These are phyloP conservation scores for Aspergillus taichungensis DNA, from an alignment of 495 filamentous ascomycete genomes.

Conservation along the genomic window DNA sequence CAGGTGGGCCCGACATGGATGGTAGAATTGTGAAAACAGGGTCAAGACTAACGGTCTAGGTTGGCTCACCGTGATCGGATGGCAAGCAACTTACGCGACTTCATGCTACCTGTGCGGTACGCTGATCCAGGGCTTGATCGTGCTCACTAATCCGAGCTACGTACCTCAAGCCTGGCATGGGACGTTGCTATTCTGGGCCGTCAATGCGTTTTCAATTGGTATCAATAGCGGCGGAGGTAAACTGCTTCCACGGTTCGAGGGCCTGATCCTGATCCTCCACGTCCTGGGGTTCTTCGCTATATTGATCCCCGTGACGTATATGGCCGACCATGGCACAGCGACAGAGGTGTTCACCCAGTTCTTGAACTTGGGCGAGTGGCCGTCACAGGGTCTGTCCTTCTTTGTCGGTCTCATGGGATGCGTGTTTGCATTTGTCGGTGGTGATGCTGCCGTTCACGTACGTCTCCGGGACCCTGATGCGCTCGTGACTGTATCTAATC, in stretches of 20 bases:
- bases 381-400: slow-evolving; percentile 32
- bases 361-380: slow-evolving; percentile 36
- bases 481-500: no score
- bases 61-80: slow-evolving; percentile 39
- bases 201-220: slow-evolving; percentile 24
- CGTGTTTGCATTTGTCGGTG: slow-evolving; percentile 35
- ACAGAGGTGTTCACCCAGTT: slow-evolving; percentile 40
- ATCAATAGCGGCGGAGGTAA: slow-evolving; percentile 34
- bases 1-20: slow-evolving; percentile 19
- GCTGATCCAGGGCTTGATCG: slow-evolving; percentile 33
- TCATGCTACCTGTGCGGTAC: slow-evolving; percentile 32
- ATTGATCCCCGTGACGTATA: slow-evolving; percentile 38
- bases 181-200: slow-evolving; percentile 36
- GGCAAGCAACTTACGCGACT: slow-evolving; percentile 34
- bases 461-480: slow-evolving; percentile 1
- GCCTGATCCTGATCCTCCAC: slow-evolving; percentile 38
- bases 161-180: slow-evolving; percentile 28
- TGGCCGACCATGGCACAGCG: slow-evolving; percentile 32
- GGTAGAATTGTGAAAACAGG: no score
- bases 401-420: slow-evolving; percentile 35
- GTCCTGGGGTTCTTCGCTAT: slow-evolving; percentile 44
- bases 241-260: slow-evolving; percentile 37
- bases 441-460: slow-evolving; percentile 36
- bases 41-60: slow-evolving; percentile 10
- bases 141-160: slow-evolving; percentile 29